Evolutionary conservation across 2,329 filamentous ascomycete genomes (phyloP).

Genomic region (Exserohilum rostratum): DNA sequence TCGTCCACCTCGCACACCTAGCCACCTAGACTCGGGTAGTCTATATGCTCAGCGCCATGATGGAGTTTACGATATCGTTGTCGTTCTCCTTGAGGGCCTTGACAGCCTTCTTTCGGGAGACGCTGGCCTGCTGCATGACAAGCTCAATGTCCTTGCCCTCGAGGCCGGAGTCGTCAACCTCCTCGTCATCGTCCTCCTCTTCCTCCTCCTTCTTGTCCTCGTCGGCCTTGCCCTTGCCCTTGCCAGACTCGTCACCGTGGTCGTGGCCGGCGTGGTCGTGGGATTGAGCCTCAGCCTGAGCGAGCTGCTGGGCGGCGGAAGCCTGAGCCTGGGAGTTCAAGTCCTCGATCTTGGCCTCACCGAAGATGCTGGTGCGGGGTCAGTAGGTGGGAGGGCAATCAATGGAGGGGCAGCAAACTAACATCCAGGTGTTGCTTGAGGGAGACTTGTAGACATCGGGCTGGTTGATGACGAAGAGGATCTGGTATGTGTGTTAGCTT

Average conservation of each 20-base stretch:
- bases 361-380: slow-evolving; percentile 78
- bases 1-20: slow-evolving; percentile 19
- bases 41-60: slow-evolving; percentile 84
- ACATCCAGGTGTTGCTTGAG: slow-evolving; percentile 99
- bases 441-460: slow-evolving; percentile 99
- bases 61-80: slow-evolving; percentile 99
- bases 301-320: slow-evolving; percentile 93
- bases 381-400: slow-evolving; percentile 22
- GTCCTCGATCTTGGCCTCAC: slow-evolving; percentile 99
- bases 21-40: slow-evolving; percentile 16
- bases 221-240: slow-evolving; percentile 70
- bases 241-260: slow-evolving; percentile 71
- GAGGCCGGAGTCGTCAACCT: slow-evolving; percentile 91
- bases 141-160: slow-evolving; percentile 99
- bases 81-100: slow-evolving; percentile 99
- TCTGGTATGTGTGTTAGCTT: slow-evolving; percentile 60
- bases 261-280: slow-evolving; percentile 74
- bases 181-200: slow-evolving; percentile 76
- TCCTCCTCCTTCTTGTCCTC: slow-evolving; percentile 67
- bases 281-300: slow-evolving; percentile 69
- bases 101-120: slow-evolving; percentile 97
- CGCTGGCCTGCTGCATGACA: slow-evolving; percentile 96
- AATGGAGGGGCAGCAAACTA: slow-evolving; percentile 53
- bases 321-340: slow-evolving; percentile 98
- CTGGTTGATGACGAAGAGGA: slow-evolving; percentile 99